phyloP scores from a whole-genome alignment of 2,329 filamentous ascomycete species.

The Escovopsis sp. region DNA sequence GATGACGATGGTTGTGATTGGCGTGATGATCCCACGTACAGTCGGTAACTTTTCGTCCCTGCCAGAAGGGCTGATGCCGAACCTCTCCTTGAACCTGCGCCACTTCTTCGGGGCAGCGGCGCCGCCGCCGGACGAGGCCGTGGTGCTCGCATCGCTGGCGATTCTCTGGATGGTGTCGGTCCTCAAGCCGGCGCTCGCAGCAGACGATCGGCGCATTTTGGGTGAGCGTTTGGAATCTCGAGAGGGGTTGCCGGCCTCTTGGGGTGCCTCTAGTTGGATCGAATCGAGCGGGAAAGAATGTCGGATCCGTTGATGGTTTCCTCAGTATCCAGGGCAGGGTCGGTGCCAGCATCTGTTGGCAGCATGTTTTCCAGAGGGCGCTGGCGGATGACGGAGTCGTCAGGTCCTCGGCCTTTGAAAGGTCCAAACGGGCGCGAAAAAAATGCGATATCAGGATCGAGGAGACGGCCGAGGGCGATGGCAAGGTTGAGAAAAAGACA shows the following conservation, averaged over 20 bases:
- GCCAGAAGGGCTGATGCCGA: constrained; percentile 7
- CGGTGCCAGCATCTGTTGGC: constrained; percentile 6
- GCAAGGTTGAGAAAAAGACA: not conserved
- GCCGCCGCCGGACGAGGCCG: constrained; percentile 6
- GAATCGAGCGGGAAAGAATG: not conserved
- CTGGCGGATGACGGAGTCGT: no score
- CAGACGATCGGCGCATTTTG: not conserved
- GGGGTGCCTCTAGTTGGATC: no score
- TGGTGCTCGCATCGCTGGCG: constrained; percentile 14
- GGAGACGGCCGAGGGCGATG: not conserved
- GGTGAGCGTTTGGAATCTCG: not conserved
- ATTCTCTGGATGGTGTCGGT: constrained; percentile 17
- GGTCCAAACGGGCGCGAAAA: no score
- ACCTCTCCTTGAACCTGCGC: no score
- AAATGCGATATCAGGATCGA: not conserved
- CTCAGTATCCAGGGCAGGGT: constrained; percentile 6
- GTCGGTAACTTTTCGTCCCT: constrained; percentile 9
- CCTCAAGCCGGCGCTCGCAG: not conserved
- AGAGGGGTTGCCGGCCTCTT: no score
- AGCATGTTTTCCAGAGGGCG: constrained; percentile 4
- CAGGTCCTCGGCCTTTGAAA: no score
- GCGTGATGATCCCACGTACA: constrained; percentile 5
- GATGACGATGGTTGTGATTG: no score
- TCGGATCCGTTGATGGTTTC: no score
- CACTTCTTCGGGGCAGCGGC: constrained; percentile 9